Evolutionary conservation across 345 rosid species (phyloP).

Genomic region (Gossypium longicalyx): DNA sequence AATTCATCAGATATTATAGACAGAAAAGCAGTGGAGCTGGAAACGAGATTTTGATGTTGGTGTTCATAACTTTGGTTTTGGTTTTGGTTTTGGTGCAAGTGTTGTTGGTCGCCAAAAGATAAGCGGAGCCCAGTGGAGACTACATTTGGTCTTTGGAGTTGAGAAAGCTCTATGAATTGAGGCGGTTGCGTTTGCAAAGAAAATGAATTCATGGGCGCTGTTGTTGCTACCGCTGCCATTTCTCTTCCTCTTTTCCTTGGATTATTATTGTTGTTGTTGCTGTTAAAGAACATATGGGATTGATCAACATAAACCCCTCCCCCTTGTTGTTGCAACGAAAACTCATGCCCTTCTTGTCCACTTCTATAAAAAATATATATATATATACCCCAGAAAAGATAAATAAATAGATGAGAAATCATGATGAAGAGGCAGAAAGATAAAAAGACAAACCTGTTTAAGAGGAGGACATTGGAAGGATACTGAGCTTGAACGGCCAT

Average conservation of each 20-base stretch:
- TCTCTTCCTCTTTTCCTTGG: conserved; percentile 69
- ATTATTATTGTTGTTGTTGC: conserved; percentile 24
- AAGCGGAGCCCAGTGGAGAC: conserved; percentile 81
- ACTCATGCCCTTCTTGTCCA: conserved; percentile 64
- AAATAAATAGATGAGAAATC: background rate
- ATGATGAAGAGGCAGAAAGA: background rate
- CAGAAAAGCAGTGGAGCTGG: conserved; percentile 27
- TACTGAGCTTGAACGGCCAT: conserved; percentile 95
- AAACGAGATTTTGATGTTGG: conserved; percentile 24
- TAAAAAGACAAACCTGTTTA: conserved; percentile 47
- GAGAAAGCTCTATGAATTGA: conserved; percentile 53
- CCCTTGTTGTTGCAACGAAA: conserved; percentile 47
- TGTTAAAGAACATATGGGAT: conserved; percentile 43
- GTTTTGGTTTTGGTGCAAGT: conserved; percentile 14
- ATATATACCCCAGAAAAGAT: background rate
- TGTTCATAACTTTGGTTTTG: conserved; percentile 20
- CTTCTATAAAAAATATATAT: conserved; percentile 46
- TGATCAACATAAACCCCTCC: conserved; percentile 50
- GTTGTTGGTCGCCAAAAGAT: conserved; percentile 55
- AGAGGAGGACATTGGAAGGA: conserved; percentile 69
- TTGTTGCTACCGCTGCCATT: conserved; percentile 22
- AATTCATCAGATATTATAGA: conserved; percentile 48
- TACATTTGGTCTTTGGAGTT: conserved; percentile 54
- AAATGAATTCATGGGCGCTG: conserved; percentile 28
- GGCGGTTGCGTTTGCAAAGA: conserved; percentile 44